Percentiles rank a stretch among this genome's conserved stretches.
Conservation (phyloP, 139 green algal species). For the Chlorella sp. region DNA sequence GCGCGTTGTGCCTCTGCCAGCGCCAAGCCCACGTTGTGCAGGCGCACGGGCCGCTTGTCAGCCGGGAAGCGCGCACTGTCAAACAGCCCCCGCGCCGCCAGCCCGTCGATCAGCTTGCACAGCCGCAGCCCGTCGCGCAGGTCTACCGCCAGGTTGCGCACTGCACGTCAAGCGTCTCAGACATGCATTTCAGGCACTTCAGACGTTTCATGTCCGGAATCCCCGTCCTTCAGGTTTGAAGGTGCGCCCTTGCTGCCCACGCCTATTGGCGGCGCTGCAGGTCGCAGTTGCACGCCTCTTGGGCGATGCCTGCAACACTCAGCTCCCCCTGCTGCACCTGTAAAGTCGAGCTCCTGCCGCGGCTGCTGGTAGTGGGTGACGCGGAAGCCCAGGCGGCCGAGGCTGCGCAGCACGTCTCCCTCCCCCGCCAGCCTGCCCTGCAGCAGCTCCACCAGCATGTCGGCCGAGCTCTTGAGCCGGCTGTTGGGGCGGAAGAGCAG, state of each 20-base stretch:
- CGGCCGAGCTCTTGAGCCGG: constrained; percentile 59
- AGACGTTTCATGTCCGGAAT: too few relatives aligned
- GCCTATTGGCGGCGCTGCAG: too few relatives aligned
- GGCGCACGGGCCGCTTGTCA: constrained; percentile 44
- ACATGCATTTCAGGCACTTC: not conserved
- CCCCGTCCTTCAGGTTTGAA: too few relatives aligned
- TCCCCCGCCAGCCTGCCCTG: constrained; percentile 66
- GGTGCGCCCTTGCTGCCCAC: too few relatives aligned
- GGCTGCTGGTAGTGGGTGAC: constrained; percentile 68
- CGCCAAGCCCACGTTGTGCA: constrained; percentile 62
- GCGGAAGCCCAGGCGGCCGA: constrained; percentile 70
- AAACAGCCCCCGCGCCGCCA: constrained; percentile 53
- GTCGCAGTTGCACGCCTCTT: too few relatives aligned
- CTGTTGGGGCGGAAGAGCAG: constrained; percentile 58
- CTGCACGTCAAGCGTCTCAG: not conserved
- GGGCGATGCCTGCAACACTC: too few relatives aligned
- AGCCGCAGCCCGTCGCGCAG: constrained; percentile 74
- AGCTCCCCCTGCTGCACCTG: too few relatives aligned
- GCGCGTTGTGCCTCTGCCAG: constrained; percentile 29
- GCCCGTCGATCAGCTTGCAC: constrained; percentile 63
- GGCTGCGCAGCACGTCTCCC: constrained; percentile 69
- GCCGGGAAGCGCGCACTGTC: constrained; percentile 39
- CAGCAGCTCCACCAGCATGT: constrained; percentile 67
- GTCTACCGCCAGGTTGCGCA: constrained; percentile 63
- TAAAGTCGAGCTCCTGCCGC: constrained; percentile 67